Base-by-base conservation (phyloP, 164 flowering plant species). In the Stephania yunnanensis region DNA sequence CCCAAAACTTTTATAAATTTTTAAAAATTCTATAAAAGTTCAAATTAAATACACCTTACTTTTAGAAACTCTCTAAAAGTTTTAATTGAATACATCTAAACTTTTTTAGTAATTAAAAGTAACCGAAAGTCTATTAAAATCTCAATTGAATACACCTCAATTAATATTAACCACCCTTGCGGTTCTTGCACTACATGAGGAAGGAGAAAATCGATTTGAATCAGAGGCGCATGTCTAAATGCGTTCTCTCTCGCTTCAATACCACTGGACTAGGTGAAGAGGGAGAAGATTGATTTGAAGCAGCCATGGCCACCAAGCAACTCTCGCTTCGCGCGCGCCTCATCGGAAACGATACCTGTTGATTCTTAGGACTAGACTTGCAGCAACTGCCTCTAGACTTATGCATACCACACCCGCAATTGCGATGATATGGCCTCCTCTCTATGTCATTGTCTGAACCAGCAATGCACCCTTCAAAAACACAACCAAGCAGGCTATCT, bases 371-470 rank as follows among this genome's bases (percentile, higher is more conserved):
- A 74, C 69, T 69, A 5, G 75, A 69, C 20, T 46, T 70, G 50
- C 77, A 31, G 52, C 53, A 66, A 17, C 42, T 71, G 55, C 67
- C 72, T 69, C 64, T 73, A 13, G 66, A 10, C 17, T 73, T 78
- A 72, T 83, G 85, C 71, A 83, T 63, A 6, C 83, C 83, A 48
- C 85, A 71, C 20, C 61, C 52, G 13, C 73, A 71, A 48, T 71
- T 71, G 36, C 61, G 73, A 70, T 71, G 73, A n/a, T 71, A 71
- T 4, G 73, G 73, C 58, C 73, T 48, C 73, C 61, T 10, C 25
- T 71, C 73, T 0, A 81, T 69, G 30, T 74, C 72, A 63, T 15
- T 68, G 48, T 74, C 66, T 3, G 65, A 17, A 9, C 29, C 7
- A 1, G 64, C 48, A 3, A 74, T 52, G 66, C 77, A 48, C 52